Evolutionary conservation across 106 monocot genomes (phyloP).

Genomic region (Acorus calamus): DNA sequence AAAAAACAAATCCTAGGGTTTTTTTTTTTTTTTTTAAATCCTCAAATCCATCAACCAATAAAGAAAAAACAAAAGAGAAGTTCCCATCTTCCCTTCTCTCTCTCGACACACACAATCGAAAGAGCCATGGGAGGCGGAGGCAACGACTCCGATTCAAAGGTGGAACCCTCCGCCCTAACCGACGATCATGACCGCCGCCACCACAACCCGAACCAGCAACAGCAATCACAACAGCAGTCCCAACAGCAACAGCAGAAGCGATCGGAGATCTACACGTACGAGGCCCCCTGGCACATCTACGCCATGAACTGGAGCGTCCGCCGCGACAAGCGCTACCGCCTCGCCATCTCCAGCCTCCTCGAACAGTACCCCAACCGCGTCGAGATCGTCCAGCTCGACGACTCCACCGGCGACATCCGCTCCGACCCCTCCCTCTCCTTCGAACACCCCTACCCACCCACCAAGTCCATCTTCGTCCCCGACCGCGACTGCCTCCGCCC

Average conservation of each 20-base stretch:
- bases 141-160: conserved; percentile 3
- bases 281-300: conserved; percentile 98
- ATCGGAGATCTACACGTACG: conserved; percentile 99
- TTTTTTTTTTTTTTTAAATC: too few relatives aligned
- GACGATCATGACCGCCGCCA: too few relatives aligned
- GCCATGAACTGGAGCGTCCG: conserved; percentile 99
- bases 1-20: too few relatives aligned
- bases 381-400: conserved; percentile 97
- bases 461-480: conserved; percentile 86
- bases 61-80: too few relatives aligned
- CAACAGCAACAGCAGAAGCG: conserved; percentile 83
- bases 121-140: conserved; percentile 10
- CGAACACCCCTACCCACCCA: conserved; percentile 93
- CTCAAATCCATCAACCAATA: too few relatives aligned
- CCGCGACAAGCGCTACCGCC: conserved; percentile 92
- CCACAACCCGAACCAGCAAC: neutral
- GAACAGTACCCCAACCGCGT: conserved; percentile 81
- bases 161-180: too few relatives aligned
- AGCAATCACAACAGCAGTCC: conserved; percentile 12
- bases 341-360: conserved; percentile 78
- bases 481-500: conserved; percentile 76
- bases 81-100: conserved; percentile 1
- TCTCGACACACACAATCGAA: conserved; percentile 14
- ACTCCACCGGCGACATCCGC: conserved; percentile 89
- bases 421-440: conserved; percentile 73